These are phyloP conservation scores for Incumbomyces lentus DNA, from an alignment of 2,329 filamentous ascomycete species.

Conservation along the genomic window DNA sequence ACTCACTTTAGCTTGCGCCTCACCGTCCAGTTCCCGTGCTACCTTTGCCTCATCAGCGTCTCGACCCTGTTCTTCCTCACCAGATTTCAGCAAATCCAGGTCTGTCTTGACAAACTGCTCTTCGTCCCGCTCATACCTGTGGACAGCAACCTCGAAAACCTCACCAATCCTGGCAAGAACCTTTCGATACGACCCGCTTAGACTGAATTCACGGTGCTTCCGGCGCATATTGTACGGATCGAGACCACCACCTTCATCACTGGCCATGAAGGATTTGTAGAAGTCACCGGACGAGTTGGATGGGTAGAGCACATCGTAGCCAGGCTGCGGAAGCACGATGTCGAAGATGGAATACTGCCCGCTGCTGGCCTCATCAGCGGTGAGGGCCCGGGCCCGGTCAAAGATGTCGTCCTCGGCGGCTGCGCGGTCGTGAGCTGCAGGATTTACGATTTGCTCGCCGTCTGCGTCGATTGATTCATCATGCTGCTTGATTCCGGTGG, in stretches of 20 bases:
- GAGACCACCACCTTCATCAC: conserved; percentile 62
- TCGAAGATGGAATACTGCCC: conserved; percentile 76
- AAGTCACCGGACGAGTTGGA: conserved; percentile 71
- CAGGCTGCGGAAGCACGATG: conserved; percentile 81
- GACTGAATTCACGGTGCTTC: conserved; percentile 72
- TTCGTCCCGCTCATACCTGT: conserved; percentile 52
- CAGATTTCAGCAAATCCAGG: conserved; percentile 47
- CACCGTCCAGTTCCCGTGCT: conserved; percentile 5
- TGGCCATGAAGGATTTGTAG: conserved; percentile 79
- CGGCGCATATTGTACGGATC: conserved; percentile 82
- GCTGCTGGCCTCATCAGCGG: conserved; percentile 64
- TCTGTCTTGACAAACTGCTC: conserved; percentile 88
- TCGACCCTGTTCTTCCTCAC: too few relatives aligned
- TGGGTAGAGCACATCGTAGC: conserved; percentile 82
- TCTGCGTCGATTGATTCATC: conserved; percentile 52
- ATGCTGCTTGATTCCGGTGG: too few relatives aligned
- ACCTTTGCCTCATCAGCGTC: conserved; percentile 15
- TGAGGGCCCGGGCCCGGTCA: conserved; percentile 62
- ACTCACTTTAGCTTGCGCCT: background rate
- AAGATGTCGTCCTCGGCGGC: conserved; percentile 46
- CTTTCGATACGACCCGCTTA: conserved; percentile 82
- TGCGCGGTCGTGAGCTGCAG: conserved; percentile 47
- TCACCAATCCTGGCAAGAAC: conserved; percentile 61
- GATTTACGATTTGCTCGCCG: conserved; percentile 56
- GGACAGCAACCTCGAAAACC: conserved; percentile 57